These are phyloP conservation scores for Entoloma clypeatum DNA, from an alignment of 1,284 basidiomycete species.

Conservation along the genomic window DNA sequence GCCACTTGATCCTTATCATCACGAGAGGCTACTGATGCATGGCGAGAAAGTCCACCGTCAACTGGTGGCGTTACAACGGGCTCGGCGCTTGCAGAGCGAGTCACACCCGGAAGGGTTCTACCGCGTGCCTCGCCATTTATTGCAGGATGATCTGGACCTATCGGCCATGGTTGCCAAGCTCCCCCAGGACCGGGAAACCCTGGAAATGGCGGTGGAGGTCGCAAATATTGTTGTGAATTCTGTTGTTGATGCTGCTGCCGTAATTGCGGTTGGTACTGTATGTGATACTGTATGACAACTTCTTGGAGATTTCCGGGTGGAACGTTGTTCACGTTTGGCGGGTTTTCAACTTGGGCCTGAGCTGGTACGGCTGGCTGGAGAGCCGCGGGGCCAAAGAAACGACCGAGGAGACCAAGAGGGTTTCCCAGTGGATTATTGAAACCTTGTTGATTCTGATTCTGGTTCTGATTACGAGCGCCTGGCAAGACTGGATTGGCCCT, in stretches of 20 bases:
- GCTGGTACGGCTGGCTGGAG: slow-evolving; percentile 21
- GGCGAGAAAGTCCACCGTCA: background rate
- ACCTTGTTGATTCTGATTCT: slow-evolving; percentile 12
- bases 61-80: slow-evolving; percentile 3
- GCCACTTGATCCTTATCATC: slow-evolving; percentile 14
- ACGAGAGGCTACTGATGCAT: slow-evolving; percentile 4
- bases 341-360: slow-evolving; percentile 15
- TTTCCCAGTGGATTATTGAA: slow-evolving; percentile 38
- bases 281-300: slow-evolving; percentile 54
- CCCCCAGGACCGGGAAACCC: slow-evolving; percentile 63
- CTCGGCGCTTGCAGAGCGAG: background rate
- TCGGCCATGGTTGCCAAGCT: slow-evolving; percentile 60
- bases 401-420: slow-evolving; percentile 43
- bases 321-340: slow-evolving; percentile 19
- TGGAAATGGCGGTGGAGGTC: slow-evolving; percentile 41
- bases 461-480: slow-evolving; percentile 18
- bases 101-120: background rate
- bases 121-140: too few relatives aligned
- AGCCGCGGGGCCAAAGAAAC: slow-evolving; percentile 42
- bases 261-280: slow-evolving; percentile 47
- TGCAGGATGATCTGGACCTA: slow-evolving; percentile 7
- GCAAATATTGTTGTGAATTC: slow-evolving; percentile 27
- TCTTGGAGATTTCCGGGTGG: slow-evolving; percentile 22
- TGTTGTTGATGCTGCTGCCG: slow-evolving; percentile 29
- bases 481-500: slow-evolving; percentile 13